Percentiles rank a stretch among this genome's conserved stretches.
phyloP scores from a whole-genome alignment of 495 filamentous ascomycete species.

The Xylaria curta region DNA sequence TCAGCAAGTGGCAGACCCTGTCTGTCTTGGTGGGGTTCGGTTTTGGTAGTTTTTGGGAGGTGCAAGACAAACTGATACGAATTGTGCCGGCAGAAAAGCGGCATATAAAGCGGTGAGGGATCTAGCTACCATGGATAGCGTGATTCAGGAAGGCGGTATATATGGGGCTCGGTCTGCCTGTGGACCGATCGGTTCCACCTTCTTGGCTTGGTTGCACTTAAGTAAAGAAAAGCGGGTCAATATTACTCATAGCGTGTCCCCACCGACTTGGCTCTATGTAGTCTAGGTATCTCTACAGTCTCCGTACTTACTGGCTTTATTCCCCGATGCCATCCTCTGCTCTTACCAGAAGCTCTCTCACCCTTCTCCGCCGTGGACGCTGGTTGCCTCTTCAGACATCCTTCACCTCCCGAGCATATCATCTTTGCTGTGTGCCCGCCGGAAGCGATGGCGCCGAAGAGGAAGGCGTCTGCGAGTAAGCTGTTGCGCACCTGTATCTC shows the following conservation, averaged over 20 bases:
- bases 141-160: conserved; percentile 12
- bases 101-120: conserved; percentile 16
- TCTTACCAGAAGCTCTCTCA: neutral
- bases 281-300: too few species aligned
- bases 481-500: conserved; percentile 30
- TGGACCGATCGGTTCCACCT: neutral
- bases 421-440: conserved; percentile 17
- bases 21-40: conserved; percentile 2
- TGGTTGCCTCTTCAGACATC: conserved; percentile 5
- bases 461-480: conserved; percentile 71
- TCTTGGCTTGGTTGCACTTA: neutral
- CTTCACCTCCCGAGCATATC: conserved; percentile 15
- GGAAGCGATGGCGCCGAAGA: conserved; percentile 72
- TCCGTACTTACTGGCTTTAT: neutral
- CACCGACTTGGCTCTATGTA: neutral
- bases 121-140: too few species aligned
- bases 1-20: neutral
- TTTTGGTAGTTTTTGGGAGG: neutral
- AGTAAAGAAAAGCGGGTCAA: neutral
- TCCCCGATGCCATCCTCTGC: neutral
- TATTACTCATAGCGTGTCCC: neutral
- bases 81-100: conserved; percentile 24
- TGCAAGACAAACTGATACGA: conserved; percentile 4
- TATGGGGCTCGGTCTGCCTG: neutral
- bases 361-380: neutral